Conservation (phyloP, 179 eudicot species). For the Carnegiea gigantea region DNA sequence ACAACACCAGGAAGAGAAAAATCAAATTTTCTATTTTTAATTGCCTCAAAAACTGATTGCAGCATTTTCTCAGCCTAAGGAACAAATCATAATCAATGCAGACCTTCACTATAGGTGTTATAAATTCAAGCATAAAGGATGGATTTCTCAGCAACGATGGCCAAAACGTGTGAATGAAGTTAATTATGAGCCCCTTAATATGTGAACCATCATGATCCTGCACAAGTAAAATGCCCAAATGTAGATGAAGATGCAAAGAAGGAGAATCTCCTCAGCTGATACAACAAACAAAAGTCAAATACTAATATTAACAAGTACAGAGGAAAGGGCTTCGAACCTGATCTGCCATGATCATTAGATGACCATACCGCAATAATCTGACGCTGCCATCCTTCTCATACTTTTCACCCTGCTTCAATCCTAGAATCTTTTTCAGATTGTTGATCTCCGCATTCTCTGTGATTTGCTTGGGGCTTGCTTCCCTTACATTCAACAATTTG, state of each 20-base stretch:
- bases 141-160: slow-evolving; percentile 82
- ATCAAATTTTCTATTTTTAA: background rate
- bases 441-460: slow-evolving; percentile 77
- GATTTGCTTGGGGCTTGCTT: slow-evolving; percentile 81
- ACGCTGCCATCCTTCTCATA: slow-evolving; percentile 52
- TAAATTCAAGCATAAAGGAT: slow-evolving; percentile 68
- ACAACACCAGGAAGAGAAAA: background rate
- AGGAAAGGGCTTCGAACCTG: slow-evolving; percentile 47
- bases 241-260: background rate
- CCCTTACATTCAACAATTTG: slow-evolving; percentile 92
- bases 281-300: background rate
- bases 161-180: slow-evolving; percentile 90
- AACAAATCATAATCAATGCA: background rate
- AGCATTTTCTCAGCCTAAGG: background rate
- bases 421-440: slow-evolving; percentile 71
- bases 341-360: slow-evolving; percentile 97
- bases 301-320: background rate
- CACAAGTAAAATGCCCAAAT: slow-evolving; percentile 9
- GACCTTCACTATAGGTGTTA: slow-evolving; percentile 92
- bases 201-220: slow-evolving; percentile 99
- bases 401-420: slow-evolving; percentile 74
- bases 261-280: background rate
- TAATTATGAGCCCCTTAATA: slow-evolving; percentile 83
- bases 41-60: too few relatives aligned
- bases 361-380: slow-evolving; percentile 80